Evolutionary conservation across 345 rosid genomes (phyloP), one percentile per base, ranked within the genome.

Genomic region (Linum tenue): DNA sequence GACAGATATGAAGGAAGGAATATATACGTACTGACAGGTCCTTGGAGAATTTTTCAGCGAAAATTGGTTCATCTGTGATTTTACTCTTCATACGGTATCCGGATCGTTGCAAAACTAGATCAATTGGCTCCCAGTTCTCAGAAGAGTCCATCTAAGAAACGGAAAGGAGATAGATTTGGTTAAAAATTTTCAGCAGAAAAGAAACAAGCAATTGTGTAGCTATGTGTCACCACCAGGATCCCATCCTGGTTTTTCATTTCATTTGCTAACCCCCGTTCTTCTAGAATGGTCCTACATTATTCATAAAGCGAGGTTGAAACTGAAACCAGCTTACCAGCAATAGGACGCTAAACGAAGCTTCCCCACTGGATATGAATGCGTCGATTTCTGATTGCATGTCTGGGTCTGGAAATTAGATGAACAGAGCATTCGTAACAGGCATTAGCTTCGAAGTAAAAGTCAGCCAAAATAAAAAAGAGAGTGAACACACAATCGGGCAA

Each of bases 371-470:
- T 43, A 89, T 78, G 70, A 75, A 72, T 0, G 61, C 68, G 67
- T 86, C 83, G 64, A 89, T 89, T 76, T 87, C 90, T 65, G 65
- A 70, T 71, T 89, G 96, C 98, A 92, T 92, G 14, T 82, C 85
- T 56, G 76, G 75, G 68, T 87, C 98, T 92, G 80, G 69, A 69
- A 56, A 39, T 73, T n/a, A 64, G 65, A 62, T 41, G 4, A 48
- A 60, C 62, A 76, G 56, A 70, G 64, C 56, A 50, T 55, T 59
- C 41, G 43, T 38, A 62, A 55, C 22, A 40, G 51, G 11, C 5
- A 50, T 22, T 5, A 16, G 22, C 16, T 53, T n/a, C 15, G 22
- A 62, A 36, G 48, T 15, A 15, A 35, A 40, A 11, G 36, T 16
- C 39, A 10, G 57, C 2, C 4, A 37, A 64, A 44, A 63, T 5